These are phyloP conservation scores for Coemansia sp. DNA, from an alignment of 192 early-diverging fungal species.

Conservation along the genomic window DNA sequence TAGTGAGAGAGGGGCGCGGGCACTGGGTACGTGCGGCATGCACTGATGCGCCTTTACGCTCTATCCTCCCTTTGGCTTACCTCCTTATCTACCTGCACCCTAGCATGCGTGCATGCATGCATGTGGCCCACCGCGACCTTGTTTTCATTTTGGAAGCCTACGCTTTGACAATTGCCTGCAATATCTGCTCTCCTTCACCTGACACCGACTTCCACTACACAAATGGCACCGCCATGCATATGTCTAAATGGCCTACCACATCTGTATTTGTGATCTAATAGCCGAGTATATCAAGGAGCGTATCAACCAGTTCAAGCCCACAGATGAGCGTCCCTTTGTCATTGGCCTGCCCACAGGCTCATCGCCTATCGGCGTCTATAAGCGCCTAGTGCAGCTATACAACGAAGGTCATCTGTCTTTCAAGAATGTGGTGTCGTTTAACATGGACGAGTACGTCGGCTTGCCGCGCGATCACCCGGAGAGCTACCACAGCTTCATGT, in stretches of 20 bases:
- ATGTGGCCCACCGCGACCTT: constrained; percentile 9
- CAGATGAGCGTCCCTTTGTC: constrained; percentile 77
- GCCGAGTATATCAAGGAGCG: constrained; percentile 82
- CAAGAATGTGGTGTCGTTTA: constrained; percentile 85
- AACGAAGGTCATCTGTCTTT: constrained; percentile 72
- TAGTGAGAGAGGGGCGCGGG: background rate
- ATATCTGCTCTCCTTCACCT: constrained; percentile 11
- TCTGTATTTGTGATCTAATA: constrained; percentile 31
- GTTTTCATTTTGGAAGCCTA: constrained; percentile 8
- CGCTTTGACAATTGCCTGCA: constrained; percentile 3
- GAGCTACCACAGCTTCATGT: constrained; percentile 92
- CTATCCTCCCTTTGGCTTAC: background rate
- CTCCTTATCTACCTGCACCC: background rate
- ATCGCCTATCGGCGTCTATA: constrained; percentile 83
- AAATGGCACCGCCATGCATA: background rate
- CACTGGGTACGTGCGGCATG: background rate
- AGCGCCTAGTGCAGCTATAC: constrained; percentile 74
- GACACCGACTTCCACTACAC: constrained; percentile 4
- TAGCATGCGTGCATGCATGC: constrained; percentile 6
- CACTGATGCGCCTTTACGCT: background rate
- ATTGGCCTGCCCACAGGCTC: constrained; percentile 87
- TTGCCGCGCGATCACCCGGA: constrained; percentile 85
- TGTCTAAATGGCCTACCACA: too few species aligned
- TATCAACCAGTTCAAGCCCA: constrained; percentile 77
- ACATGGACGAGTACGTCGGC: constrained; percentile 91